A percentile compares a stretch with the other conserved stretches of the same genome.
These are phyloP conservation scores for Sphaerobolus stellatus DNA, from an alignment of 1,284 basidiomycete genomes.

Conservation along the genomic window DNA sequence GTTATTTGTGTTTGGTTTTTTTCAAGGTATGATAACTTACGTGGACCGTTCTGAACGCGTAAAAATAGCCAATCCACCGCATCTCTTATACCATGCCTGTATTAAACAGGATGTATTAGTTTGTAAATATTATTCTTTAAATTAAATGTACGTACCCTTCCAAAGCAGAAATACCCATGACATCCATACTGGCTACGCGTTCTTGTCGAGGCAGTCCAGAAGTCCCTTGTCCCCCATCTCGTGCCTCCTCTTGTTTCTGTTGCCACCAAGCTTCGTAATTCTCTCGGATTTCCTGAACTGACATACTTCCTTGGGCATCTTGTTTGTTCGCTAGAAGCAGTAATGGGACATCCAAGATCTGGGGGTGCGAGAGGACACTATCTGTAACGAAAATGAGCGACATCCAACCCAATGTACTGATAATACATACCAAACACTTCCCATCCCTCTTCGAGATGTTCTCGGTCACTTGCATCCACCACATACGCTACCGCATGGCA, in stretches of 20 bases:
- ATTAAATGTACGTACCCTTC: slow-evolving; percentile 89
- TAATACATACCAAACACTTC: slow-evolving; percentile 81
- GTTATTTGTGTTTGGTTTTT: no score
- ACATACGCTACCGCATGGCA: slow-evolving; percentile 93
- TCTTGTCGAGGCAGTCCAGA: slow-evolving; percentile 51
- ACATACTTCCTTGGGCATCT: slow-evolving; percentile 74
- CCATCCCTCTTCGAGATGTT: slow-evolving; percentile 87
- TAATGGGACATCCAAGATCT: slow-evolving; percentile 84
- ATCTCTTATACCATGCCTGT: slow-evolving; percentile 83
- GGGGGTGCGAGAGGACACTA: slow-evolving; percentile 77
- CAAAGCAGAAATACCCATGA: slow-evolving; percentile 86
- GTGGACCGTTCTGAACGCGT: slow-evolving; percentile 83
- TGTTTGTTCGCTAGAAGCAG: slow-evolving; percentile 93
- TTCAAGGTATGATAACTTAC: no score
- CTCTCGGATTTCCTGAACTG: slow-evolving; percentile 85
- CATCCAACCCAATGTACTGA: background rate
- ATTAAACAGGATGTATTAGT: slow-evolving; percentile 1
- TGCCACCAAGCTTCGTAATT: slow-evolving; percentile 89
- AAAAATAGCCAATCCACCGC: slow-evolving; percentile 94
- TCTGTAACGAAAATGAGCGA: slow-evolving; percentile 46
- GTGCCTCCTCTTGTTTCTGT: slow-evolving; percentile 63
- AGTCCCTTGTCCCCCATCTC: slow-evolving; percentile 45
- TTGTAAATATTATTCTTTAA: no score
- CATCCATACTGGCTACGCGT: slow-evolving; percentile 82
- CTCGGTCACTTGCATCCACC: slow-evolving; percentile 85